Percentiles rank a stretch among this genome's conserved stretches.
Evolutionary conservation across 2,329 filamentous ascomycete genomes (phyloP).

Genomic region (Pseudogymnoascus sp.): DNA sequence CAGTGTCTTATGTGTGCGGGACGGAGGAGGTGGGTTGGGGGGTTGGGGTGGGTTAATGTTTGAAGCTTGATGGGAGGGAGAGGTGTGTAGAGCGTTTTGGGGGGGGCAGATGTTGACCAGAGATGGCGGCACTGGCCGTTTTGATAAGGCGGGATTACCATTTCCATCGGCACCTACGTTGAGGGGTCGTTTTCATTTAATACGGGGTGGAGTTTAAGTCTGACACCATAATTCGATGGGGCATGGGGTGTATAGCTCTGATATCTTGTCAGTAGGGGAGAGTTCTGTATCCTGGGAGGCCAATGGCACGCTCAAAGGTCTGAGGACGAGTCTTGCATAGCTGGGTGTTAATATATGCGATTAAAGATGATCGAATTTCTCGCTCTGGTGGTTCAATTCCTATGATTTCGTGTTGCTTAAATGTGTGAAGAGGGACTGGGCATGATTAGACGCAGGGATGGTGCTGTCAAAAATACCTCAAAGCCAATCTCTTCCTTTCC

Average conservation of each 20-base stretch:
- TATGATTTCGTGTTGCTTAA: not conserved
- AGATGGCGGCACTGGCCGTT: not conserved
- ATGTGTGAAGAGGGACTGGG: not conserved
- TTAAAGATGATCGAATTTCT: not conserved
- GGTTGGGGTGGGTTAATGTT: slow-evolving; percentile 13
- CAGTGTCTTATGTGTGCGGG: slow-evolving; percentile 46
- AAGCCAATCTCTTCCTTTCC: not conserved
- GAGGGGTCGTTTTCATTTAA: not conserved
- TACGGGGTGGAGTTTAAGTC: not conserved
- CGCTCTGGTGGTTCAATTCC: not conserved
- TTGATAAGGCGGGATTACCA: not conserved
- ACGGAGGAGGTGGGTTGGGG: slow-evolving; percentile 20
- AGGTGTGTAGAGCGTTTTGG: not conserved
- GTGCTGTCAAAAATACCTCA: not conserved
- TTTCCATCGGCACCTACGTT: not conserved
- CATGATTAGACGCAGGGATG: not conserved
- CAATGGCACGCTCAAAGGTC: not conserved
- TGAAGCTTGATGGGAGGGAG: not conserved
- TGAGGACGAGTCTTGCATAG: not conserved
- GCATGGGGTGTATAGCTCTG: not conserved
- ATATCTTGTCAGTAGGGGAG: not conserved
- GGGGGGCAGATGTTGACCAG: not conserved
- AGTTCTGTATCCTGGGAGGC: not conserved
- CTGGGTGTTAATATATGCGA: not conserved
- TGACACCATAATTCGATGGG: not conserved